phyloP scores from a whole-genome alignment of 2,329 filamentous ascomycete genomes.

The Fusarium lyarnte region DNA sequence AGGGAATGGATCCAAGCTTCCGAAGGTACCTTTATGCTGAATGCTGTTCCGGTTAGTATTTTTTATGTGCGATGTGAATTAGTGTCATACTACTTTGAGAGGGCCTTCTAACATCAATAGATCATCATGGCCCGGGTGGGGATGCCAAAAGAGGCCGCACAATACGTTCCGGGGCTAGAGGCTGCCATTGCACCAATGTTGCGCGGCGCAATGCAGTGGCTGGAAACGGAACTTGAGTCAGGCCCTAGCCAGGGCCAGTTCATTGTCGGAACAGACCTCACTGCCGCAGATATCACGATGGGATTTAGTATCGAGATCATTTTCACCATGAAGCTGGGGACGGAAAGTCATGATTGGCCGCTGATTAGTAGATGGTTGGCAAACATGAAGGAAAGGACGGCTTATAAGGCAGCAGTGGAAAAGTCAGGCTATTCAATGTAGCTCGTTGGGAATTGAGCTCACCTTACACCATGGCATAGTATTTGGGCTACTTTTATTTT shows the following conservation, averaged over 20 bases:
- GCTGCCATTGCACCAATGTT: neutral
- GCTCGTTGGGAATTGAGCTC: too few species aligned
- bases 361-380: neutral
- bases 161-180: rapidly evolving
- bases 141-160: neutral
- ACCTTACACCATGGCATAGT: too few species aligned
- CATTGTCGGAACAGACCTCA: neutral
- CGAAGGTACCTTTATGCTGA: neutral
- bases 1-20: neutral
- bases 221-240: neutral
- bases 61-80: too few species aligned
- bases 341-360: rapidly evolving
- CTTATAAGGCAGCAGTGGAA: neutral
- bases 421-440: neutral
- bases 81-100: rapidly evolving
- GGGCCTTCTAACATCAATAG: rapidly evolving
- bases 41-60: neutral
- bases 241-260: neutral
- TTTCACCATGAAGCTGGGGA: neutral
- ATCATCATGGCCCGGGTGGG: neutral
- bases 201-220: neutral
- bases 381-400: neutral
- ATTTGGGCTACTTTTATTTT: too few species aligned
- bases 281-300: neutral
- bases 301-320: neutral